Conservation (phyloP, 169 alveolate species). For the Cryptosporidium sp. region DNA sequence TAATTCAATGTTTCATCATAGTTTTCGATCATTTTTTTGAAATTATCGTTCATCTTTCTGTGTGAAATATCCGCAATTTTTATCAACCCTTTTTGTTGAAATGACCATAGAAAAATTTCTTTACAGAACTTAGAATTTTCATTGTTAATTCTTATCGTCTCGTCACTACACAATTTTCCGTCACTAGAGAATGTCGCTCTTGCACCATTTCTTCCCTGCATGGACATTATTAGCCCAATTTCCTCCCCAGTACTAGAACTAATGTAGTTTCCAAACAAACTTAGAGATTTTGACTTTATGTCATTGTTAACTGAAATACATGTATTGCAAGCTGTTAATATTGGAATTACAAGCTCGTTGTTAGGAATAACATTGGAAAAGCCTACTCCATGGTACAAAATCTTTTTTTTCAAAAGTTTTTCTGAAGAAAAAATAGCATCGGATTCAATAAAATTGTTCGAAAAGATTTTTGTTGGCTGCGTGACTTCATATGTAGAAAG, state of each 20-base stretch:
- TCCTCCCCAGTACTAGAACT: constrained; percentile 58
- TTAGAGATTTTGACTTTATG: not conserved
- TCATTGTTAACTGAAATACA: constrained; percentile 22
- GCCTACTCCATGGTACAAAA: constrained; percentile 49
- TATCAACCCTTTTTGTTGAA: constrained; percentile 53
- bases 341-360: constrained; percentile 38
- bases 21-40: not conserved
- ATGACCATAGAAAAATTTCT: constrained; percentile 51
- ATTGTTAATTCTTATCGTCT: not conserved
- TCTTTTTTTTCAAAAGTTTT: constrained; percentile 12
- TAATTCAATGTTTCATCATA: constrained; percentile 37
- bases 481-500: not conserved
- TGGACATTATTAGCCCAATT: constrained; percentile 54
- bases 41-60: not conserved
- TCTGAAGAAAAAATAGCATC: constrained; percentile 55
- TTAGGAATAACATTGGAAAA: constrained; percentile 8
- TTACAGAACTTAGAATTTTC: constrained; percentile 5
- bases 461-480: not conserved
- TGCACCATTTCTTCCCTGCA: constrained; percentile 69
- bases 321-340: constrained; percentile 47
- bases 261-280: constrained; percentile 24
- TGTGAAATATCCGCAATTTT: constrained; percentile 23
- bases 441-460: constrained; percentile 46
- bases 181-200: constrained; percentile 52
- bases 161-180: constrained; percentile 61